Percentiles rank a stretch among this genome's conserved stretches.
Evolutionary conservation across 768 basidiomycete genomes (phyloP).

Genomic region (Holtermannia corniformis): DNA sequence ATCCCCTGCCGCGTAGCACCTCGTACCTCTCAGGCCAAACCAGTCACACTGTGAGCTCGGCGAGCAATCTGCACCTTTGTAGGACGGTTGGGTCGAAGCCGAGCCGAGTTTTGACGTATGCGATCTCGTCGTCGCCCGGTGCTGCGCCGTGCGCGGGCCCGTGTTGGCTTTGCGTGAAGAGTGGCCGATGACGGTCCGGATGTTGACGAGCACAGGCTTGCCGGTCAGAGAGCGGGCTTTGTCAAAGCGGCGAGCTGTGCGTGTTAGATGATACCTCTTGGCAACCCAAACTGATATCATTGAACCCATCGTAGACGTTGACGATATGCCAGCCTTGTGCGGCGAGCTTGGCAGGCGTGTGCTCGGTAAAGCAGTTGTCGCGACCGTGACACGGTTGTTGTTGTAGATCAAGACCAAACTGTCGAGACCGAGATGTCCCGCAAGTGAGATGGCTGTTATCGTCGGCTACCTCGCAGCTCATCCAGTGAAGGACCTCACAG

Average conservation of each 20-base stretch:
- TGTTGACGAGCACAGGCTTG: constrained; percentile 12
- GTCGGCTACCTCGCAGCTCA: no score
- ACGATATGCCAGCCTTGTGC: constrained; percentile 12
- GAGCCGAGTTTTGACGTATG: constrained; percentile 9
- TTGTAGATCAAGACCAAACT: constrained; percentile 15
- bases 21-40: no score
- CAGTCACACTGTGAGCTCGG: no score
- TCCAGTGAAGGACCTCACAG: neutral
- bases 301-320: constrained; percentile 9
- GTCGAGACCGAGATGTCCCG: constrained; percentile 16
- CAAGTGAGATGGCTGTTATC: constrained; percentile 9
- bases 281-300: constrained; percentile 9
- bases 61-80: no score
- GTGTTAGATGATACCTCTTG: neutral
- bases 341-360: constrained; percentile 9
- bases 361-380: constrained; percentile 13
- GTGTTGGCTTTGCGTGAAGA: constrained; percentile 11
- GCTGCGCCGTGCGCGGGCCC: constrained; percentile 13
- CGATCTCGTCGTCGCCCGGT: constrained; percentile 12
- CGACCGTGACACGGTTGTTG: constrained; percentile 12
- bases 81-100: constrained; percentile 13
- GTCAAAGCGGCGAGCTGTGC: constrained; percentile 7
- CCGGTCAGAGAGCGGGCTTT: constrained; percentile 7
- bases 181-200: constrained; percentile 12
- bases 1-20: no score